A percentile compares a stretch with the other conserved stretches of the same genome.
Conservation (phyloP, 2,329 filamentous ascomycete genomes). For the Ophiostoma himal-ulmi region DNA sequence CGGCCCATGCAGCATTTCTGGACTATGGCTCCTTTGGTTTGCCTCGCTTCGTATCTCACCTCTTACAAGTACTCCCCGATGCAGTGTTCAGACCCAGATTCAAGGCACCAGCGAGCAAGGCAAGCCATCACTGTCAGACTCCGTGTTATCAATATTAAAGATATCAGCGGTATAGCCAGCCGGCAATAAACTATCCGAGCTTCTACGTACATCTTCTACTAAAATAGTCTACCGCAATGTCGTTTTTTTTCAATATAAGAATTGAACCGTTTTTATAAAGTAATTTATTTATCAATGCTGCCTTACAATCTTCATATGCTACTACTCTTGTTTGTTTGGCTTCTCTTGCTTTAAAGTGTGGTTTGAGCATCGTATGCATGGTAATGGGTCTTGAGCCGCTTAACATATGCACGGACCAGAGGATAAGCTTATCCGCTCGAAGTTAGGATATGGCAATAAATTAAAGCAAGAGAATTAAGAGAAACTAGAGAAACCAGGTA, state of each 20-base stretch:
- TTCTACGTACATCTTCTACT: too few species aligned
- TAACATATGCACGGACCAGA: neutral
- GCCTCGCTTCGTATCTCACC: neutral
- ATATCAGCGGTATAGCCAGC: neutral
- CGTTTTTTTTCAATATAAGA: too few species aligned
- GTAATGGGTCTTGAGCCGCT: neutral
- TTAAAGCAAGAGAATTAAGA: neutral
- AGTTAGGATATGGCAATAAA: neutral
- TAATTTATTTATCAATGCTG: too few species aligned
- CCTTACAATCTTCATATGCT: neutral
- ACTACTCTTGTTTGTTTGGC: neutral
- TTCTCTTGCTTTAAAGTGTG: neutral
- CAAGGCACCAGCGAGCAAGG: neutral
- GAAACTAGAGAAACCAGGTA: too few species aligned
- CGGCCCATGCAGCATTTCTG: neutral
- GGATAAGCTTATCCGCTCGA: neutral
- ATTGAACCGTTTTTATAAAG: too few species aligned
- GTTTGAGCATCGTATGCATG: neutral
- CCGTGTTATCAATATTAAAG: neutral
- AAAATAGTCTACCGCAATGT: too few species aligned
- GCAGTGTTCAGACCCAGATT: neutral
- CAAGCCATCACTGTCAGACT: neutral
- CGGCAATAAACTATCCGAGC: neutral
- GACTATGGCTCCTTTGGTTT: neutral
- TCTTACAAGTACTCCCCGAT: conserved; percentile 9